These are phyloP conservation scores for Rhizophagus prolifer DNA, from an alignment of 192 early-diverging fungal genomes.

Conservation along the genomic window DNA sequence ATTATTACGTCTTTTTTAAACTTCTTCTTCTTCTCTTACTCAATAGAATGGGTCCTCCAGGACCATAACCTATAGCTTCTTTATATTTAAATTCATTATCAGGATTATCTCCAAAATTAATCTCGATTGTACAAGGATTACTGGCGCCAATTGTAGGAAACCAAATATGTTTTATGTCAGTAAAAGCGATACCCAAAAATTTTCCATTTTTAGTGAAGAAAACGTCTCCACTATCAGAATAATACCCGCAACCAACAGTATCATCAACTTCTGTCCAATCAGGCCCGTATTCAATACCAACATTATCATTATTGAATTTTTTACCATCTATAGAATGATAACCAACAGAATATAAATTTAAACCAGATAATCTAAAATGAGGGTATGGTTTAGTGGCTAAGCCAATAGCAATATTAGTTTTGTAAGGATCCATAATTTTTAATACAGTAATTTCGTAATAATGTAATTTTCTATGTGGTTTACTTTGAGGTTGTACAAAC, in stretches of 20 bases:
- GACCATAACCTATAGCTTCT: background rate
- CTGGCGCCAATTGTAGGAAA: constrained; percentile 44
- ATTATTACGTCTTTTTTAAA: too few relatives aligned
- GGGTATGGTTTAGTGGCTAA: constrained; percentile 47
- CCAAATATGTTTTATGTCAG: constrained; percentile 30
- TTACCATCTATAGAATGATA: constrained; percentile 51
- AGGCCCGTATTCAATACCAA: constrained; percentile 33
- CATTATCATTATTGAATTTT: constrained; percentile 39
- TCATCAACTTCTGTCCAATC: constrained; percentile 31
- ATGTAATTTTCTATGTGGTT: constrained; percentile 24
- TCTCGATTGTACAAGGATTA: constrained; percentile 28
- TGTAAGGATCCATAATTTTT: background rate
- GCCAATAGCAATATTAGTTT: constrained; percentile 37
- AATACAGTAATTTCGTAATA: constrained; percentile 43
- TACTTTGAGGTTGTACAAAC: background rate
- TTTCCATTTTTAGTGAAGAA: constrained; percentile 46
- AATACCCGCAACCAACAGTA: constrained; percentile 39
- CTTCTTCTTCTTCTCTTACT: too few relatives aligned
- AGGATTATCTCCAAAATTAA: constrained; percentile 39
- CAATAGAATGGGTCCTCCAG: too few relatives aligned
- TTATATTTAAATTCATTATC: background rate
- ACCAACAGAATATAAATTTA: constrained; percentile 47
- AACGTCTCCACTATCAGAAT: constrained; percentile 33
- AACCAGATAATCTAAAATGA: constrained; percentile 46
- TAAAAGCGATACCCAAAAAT: constrained; percentile 32